Evolutionary conservation across 2,329 filamentous ascomycete species (phyloP).

Genomic region (Cladosporium sp.): DNA sequence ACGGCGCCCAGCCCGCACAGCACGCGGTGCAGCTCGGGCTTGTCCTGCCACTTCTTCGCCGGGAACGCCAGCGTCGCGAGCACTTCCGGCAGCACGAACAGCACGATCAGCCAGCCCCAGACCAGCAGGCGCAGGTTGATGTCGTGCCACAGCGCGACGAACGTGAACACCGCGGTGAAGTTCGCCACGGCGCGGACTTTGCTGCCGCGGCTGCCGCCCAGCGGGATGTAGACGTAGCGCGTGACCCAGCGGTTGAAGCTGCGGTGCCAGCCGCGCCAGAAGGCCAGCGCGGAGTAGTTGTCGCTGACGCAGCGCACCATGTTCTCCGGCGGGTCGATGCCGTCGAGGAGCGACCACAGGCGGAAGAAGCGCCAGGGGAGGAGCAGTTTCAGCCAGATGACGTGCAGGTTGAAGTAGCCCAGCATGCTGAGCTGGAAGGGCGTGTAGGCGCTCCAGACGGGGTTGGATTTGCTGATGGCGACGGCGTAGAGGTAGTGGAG

Average conservation of each 20-base stretch:
- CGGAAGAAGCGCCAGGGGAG: conserved; percentile 98
- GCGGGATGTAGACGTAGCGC: conserved; percentile 88
- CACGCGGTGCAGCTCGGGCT: conserved; percentile 74
- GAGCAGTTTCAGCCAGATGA: conserved; percentile 97
- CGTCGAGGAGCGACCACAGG: conserved; percentile 89
- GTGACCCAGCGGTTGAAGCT: conserved; percentile 94
- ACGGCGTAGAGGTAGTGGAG: conserved; percentile 92
- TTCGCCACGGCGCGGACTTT: conserved; percentile 68
- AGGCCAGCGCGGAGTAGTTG: conserved; percentile 86
- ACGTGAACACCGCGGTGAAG: conserved; percentile 86
- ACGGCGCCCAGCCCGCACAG: conserved; percentile 80
- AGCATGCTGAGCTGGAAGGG: conserved; percentile 86
- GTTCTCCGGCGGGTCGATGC: conserved; percentile 94
- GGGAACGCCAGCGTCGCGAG: conserved; percentile 74
- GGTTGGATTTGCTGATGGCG: conserved; percentile 80
- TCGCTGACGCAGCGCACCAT: conserved; percentile 96
- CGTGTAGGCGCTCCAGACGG: conserved; percentile 80
- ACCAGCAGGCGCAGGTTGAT: conserved; percentile 86
- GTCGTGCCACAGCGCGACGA: conserved; percentile 97
- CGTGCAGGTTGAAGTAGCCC: conserved; percentile 92
- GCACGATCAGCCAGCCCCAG: conserved; percentile 95
- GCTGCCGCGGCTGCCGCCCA: conserved; percentile 68
- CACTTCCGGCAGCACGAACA: conserved; percentile 92
- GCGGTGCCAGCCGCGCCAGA: conserved; percentile 97
- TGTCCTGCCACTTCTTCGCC: conserved; percentile 66